phyloP scores from a whole-genome alignment of 148 eudicot species.

The Camellia japonica region DNA sequence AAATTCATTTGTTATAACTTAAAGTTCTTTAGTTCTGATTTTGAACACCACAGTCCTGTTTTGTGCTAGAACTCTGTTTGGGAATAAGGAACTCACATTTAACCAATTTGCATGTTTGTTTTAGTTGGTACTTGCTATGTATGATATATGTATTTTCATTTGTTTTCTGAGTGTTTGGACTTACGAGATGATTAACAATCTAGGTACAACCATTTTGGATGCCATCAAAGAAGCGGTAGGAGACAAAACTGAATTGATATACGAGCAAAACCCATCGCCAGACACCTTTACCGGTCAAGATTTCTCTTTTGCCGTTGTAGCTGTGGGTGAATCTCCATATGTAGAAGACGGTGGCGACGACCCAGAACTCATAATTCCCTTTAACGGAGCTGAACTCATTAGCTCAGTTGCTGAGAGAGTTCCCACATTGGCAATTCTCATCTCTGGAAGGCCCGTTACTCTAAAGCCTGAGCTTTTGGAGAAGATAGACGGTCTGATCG shows the following conservation, averaged over 20 bases:
- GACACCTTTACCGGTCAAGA: slow-evolving; percentile 55
- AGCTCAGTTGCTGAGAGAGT: slow-evolving; percentile 55
- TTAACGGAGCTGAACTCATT: slow-evolving; percentile 58
- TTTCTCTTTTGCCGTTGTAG: slow-evolving; percentile 73
- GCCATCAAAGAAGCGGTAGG: slow-evolving; percentile 59
- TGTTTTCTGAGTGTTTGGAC: background rate
- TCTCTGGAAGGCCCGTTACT: slow-evolving; percentile 88
- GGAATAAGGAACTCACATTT: background rate
- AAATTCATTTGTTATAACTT: background rate
- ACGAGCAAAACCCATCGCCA: slow-evolving; percentile 61
- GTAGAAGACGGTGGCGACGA: slow-evolving; percentile 79
- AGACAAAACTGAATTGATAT: slow-evolving; percentile 56
- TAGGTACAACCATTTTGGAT: slow-evolving; percentile 88
- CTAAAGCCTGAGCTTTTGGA: slow-evolving; percentile 63
- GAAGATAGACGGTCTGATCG: slow-evolving; percentile 73
- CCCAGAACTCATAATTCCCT: slow-evolving; percentile 62
- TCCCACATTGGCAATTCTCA: slow-evolving; percentile 70
- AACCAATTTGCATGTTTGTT: background rate
- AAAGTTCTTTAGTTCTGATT: background rate
- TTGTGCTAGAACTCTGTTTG: background rate
- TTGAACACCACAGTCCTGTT: background rate
- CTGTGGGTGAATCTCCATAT: slow-evolving; percentile 83
- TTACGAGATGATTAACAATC: slow-evolving; percentile 4
- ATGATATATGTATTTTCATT: background rate
- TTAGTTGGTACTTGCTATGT: background rate